A percentile compares a stretch with the other conserved stretches of the same genome.
These are phyloP conservation scores for Prunus campanulata DNA, from an alignment of 306 rosid species.

Conservation along the genomic window DNA sequence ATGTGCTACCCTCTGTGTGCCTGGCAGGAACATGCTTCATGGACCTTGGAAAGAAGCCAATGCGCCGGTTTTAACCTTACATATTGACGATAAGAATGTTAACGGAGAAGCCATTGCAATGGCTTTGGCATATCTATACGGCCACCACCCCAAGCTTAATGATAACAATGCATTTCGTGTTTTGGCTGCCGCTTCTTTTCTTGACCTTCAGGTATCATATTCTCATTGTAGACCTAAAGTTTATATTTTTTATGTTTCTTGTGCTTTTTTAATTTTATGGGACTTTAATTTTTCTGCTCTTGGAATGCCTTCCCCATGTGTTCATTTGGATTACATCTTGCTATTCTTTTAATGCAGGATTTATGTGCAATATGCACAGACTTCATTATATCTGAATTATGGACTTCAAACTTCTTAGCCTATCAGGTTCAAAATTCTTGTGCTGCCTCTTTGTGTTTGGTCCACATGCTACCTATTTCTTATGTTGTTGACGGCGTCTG, in stretches of 20 bases:
- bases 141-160: constrained; percentile 88
- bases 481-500: constrained; percentile 26
- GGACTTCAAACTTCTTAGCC: constrained; percentile 96
- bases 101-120: constrained; percentile 80
- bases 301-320: neutral
- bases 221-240: neutral
- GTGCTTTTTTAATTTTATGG: neutral
- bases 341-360: constrained; percentile 54
- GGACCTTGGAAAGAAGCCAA: constrained; percentile 99
- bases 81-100: constrained; percentile 85
- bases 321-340: constrained; percentile 12
- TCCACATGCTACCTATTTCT: neutral
- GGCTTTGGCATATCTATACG: constrained; percentile 91
- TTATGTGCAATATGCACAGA: constrained; percentile 93
- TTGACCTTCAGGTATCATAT: constrained; percentile 84
- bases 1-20: constrained; percentile 5
- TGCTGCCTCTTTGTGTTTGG: constrained; percentile 27
- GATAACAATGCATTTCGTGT: constrained; percentile 94
- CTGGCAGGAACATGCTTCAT: constrained; percentile 90
- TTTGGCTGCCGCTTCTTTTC: constrained; percentile 96
- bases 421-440: constrained; percentile 74
- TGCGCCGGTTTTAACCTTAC: constrained; percentile 73
- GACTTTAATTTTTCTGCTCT: neutral
- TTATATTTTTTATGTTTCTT: neutral
- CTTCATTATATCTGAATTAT: constrained; percentile 87